phyloP scores from a whole-genome alignment of 345 rosid genomes.

The Leavenworthia alabamica region DNA sequence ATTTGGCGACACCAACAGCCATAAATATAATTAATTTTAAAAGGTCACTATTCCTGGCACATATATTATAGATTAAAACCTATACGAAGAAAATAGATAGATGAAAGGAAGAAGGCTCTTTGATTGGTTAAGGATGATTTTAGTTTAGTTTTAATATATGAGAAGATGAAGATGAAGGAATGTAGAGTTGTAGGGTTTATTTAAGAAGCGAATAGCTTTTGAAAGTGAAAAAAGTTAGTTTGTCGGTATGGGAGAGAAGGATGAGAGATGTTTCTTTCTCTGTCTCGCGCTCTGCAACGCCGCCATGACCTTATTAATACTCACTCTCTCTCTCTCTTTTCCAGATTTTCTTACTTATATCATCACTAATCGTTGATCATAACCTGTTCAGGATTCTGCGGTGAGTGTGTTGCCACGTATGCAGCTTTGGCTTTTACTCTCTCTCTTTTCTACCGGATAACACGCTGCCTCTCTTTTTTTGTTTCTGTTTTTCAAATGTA shows the following conservation, averaged over 20 bases:
- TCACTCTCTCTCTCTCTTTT: not conserved
- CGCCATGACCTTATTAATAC: slow-evolving; percentile 44
- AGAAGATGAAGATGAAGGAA: not conserved
- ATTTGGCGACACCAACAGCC: slow-evolving; percentile 32
- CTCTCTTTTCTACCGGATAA: slow-evolving; percentile 24
- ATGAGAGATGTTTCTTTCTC: slow-evolving; percentile 28
- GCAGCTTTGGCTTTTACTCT: not conserved
- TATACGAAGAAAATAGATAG: not conserved
- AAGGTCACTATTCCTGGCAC: not conserved
- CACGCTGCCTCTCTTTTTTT: slow-evolving; percentile 17
- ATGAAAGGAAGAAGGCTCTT: not conserved
- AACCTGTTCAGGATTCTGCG: not conserved
- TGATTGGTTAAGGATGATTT: not conserved
- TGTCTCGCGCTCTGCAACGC: slow-evolving; percentile 55
- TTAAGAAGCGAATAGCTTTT: slow-evolving; percentile 15
- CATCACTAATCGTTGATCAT: slow-evolving; percentile 15
- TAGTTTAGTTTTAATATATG: not conserved
- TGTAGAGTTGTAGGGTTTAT: slow-evolving; percentile 23
- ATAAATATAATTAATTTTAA: slow-evolving; percentile 15
- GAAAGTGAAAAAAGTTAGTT: slow-evolving; percentile 22
- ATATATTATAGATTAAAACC: not conserved
- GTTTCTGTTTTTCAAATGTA: not conserved
- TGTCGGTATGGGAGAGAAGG: slow-evolving; percentile 10
- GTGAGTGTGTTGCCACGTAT: slow-evolving; percentile 1
- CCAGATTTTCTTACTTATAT: not conserved